Evolutionary conservation across 768 basidiomycete species (phyloP).

Genomic region (Suillus discolor): DNA sequence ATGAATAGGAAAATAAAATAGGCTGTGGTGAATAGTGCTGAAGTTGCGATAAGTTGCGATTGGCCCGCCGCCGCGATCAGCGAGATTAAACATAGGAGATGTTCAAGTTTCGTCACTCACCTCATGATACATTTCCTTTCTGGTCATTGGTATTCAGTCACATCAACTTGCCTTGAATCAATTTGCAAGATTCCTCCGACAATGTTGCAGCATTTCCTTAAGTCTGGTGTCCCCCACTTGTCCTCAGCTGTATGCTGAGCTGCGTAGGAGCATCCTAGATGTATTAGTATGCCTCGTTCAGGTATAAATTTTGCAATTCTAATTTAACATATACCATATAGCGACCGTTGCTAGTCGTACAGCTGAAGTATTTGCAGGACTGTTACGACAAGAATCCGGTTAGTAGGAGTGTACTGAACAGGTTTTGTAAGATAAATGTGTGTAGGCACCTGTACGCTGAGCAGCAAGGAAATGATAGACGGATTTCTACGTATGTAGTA

Average conservation of each 20-base stretch:
- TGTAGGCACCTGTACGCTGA: background rate
- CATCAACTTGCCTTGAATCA: too few relatives aligned
- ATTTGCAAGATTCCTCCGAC: background rate
- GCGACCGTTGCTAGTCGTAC: background rate
- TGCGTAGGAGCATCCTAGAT: background rate
- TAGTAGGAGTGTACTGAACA: background rate
- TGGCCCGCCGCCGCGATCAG: background rate
- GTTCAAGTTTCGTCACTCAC: background rate
- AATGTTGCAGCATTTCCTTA: background rate
- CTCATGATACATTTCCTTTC: slow-evolving; percentile 1
- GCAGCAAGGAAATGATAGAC: background rate
- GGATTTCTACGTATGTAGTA: background rate
- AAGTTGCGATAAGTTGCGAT: background rate
- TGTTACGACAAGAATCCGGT: background rate
- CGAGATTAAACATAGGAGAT: background rate
- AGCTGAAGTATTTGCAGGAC: background rate
- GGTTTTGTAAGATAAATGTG: background rate
- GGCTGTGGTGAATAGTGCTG: background rate
- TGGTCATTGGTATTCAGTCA: background rate
- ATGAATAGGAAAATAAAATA: background rate
- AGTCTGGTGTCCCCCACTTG: background rate
- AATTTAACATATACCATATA: background rate
- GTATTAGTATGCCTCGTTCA: too few relatives aligned
- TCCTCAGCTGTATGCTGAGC: background rate
- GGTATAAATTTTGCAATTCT: too few relatives aligned